These are phyloP conservation scores for Rhizopogon vulgaris DNA, from an alignment of 768 basidiomycete species.

Conservation along the genomic window DNA sequence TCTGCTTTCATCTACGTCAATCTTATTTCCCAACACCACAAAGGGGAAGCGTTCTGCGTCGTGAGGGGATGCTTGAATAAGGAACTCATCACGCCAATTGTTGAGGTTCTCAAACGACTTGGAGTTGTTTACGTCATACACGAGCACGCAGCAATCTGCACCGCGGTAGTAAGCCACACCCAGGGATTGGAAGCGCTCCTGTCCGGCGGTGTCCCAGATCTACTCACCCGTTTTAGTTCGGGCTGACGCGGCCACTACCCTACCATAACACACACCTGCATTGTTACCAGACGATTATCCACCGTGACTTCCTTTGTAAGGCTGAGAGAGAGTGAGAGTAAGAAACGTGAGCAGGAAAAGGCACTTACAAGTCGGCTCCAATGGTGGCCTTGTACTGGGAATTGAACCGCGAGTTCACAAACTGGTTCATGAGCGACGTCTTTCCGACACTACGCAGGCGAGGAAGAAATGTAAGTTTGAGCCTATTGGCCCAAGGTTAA, in stretches of 20 bases:
- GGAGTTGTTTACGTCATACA: conserved; percentile 97
- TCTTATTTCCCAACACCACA: conserved; percentile 99
- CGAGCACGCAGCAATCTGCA: conserved; percentile 97
- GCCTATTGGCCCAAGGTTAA: not conserved
- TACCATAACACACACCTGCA: conserved; percentile 65
- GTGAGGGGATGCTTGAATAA: conserved; percentile 97
- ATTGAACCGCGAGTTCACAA: conserved; percentile 99
- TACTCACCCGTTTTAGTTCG: conserved; percentile 23
- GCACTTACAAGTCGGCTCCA: conserved; percentile 88
- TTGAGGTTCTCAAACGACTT: conserved; percentile 99
- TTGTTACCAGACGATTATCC: conserved; percentile 95
- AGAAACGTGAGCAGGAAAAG: conserved; percentile 12
- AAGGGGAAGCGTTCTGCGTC: conserved; percentile 99
- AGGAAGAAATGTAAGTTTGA: conserved; percentile 6
- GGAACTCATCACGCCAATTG: conserved; percentile 99
- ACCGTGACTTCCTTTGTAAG: conserved; percentile 99
- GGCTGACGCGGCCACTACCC: conserved; percentile 3
- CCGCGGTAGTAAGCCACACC: conserved; percentile 99
- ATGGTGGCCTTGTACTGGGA: conserved; percentile 99
- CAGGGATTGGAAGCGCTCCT: conserved; percentile 98
- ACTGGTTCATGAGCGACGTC: conserved; percentile 99
- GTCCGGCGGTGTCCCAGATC: conserved; percentile 99
- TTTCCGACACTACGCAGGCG: conserved; percentile 74
- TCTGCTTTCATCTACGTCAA: conserved; percentile 98
- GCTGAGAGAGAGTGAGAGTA: conserved; percentile 38